Evolutionary conservation across 2,329 filamentous ascomycete genomes (phyloP).

Genomic region (Penicillium digitatum): DNA sequence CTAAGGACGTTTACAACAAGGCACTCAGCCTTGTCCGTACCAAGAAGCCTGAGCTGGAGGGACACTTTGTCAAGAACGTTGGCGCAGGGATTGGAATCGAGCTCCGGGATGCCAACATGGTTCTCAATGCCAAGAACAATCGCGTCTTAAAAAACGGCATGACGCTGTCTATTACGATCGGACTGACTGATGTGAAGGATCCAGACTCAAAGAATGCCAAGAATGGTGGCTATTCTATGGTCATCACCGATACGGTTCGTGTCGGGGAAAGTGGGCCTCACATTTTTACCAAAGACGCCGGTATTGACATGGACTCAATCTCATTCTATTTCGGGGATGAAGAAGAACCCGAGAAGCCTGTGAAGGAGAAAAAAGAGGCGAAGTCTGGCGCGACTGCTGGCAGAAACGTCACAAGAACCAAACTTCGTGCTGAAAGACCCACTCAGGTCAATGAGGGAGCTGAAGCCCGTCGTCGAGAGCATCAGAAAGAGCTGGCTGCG

Average conservation of each 20-base stretch:
- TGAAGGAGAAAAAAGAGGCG: constrained; percentile 76
- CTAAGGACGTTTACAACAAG: constrained; percentile 89
- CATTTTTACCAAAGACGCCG: constrained; percentile 89
- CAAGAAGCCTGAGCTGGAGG: constrained; percentile 93
- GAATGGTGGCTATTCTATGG: constrained; percentile 80
- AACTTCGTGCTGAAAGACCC: constrained; percentile 84
- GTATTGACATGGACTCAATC: constrained; percentile 85
- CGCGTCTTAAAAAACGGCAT: constrained; percentile 89
- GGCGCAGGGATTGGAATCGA: constrained; percentile 92
- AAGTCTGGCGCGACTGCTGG: constrained; percentile 82
- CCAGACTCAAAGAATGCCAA: constrained; percentile 82
- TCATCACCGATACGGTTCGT: constrained; percentile 89
- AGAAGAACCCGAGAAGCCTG: constrained; percentile 72
- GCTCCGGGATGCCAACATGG: constrained; percentile 74
- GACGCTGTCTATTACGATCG: constrained; percentile 88
- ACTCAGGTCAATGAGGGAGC: constrained; percentile 85
- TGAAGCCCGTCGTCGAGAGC: constrained; percentile 78
- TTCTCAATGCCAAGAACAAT: constrained; percentile 81
- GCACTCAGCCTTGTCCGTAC: constrained; percentile 73
- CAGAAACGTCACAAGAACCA: constrained; percentile 92
- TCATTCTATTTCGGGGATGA: constrained; percentile 99
- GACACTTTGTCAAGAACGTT: constrained; percentile 89
- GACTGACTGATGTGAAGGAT: constrained; percentile 85
- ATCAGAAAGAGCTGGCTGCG: constrained; percentile 81
- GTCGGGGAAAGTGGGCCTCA: constrained; percentile 65